Conservation (phyloP, 2,329 filamentous ascomycete genomes). For the Calonectria crousiana region DNA sequence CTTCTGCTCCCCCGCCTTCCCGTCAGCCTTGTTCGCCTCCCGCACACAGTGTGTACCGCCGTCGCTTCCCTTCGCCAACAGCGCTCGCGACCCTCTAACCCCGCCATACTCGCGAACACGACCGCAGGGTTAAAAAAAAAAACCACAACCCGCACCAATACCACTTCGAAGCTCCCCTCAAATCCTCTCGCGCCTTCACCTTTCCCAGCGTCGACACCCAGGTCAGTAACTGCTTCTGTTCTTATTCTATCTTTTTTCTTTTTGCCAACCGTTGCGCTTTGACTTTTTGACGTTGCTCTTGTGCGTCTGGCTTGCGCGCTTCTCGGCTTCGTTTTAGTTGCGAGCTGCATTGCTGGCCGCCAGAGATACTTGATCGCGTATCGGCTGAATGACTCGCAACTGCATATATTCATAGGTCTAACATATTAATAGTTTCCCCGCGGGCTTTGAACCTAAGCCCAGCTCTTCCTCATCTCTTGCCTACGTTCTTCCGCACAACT, state of each 20-base stretch:
- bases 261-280: neutral
- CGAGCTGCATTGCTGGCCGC: constrained; percentile 15
- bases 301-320: constrained; percentile 1
- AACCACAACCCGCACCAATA: constrained; percentile 38
- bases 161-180: constrained; percentile 33
- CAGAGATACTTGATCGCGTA: constrained; percentile 30
- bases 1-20: constrained; percentile 33
- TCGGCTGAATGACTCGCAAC: neutral
- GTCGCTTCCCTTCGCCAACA: constrained; percentile 36
- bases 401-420: constrained; percentile 16
- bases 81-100: constrained; percentile 47
- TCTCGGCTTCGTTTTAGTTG: constrained; percentile 13
- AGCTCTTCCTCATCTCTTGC: constrained; percentile 22
- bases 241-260: neutral
- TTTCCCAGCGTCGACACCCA: constrained; percentile 39
- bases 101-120: constrained; percentile 48
- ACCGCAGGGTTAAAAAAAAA: constrained; percentile 44
- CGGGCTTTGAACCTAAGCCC: constrained; percentile 22
- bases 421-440: constrained; percentile 17
- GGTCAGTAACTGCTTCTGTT: constrained; percentile 34
- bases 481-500: constrained; percentile 26
- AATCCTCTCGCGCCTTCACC: constrained; percentile 38
- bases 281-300: neutral
- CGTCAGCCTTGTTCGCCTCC: constrained; percentile 31
- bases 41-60: constrained; percentile 26